phyloP scores from a whole-genome alignment of 768 basidiomycete genomes.

The Suillus paluster region DNA sequence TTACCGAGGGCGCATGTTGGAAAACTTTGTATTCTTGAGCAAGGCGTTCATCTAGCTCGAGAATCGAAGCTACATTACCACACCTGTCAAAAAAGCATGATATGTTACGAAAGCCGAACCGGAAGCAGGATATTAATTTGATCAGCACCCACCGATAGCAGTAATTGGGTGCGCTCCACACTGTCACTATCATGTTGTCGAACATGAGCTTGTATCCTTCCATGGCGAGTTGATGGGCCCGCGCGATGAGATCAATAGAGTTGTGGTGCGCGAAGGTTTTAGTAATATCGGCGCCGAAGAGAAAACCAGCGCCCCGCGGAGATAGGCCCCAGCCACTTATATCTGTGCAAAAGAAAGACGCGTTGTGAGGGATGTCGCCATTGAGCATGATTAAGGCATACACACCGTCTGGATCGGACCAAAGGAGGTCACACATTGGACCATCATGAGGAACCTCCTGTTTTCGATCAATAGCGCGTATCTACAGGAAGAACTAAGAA shows the following conservation, averaged over 20 bases:
- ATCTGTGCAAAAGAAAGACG: slow-evolving; percentile 50
- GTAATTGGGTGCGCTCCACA: slow-evolving; percentile 98
- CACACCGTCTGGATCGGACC: slow-evolving; percentile 98
- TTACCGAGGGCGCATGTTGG: slow-evolving; percentile 82
- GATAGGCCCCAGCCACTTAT: slow-evolving; percentile 96
- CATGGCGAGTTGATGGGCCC: slow-evolving; percentile 98
- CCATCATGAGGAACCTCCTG: slow-evolving; percentile 99
- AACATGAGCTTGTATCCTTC: slow-evolving; percentile 99
- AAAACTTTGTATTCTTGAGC: slow-evolving; percentile 97
- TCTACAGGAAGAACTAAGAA: slow-evolving; percentile 48
- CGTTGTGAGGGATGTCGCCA: slow-evolving; percentile 16
- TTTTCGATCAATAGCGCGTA: slow-evolving; percentile 92
- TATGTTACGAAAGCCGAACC: slow-evolving; percentile 18
- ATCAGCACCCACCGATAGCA: slow-evolving; percentile 80
- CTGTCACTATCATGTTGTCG: slow-evolving; percentile 92
- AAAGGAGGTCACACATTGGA: slow-evolving; percentile 98
- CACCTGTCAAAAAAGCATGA: slow-evolving; percentile 56
- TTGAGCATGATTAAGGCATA: slow-evolving; percentile 6
- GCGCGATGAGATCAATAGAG: slow-evolving; percentile 91
- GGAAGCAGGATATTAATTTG: slow-evolving; percentile 15
- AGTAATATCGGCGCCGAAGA: slow-evolving; percentile 93
- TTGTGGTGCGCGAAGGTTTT: slow-evolving; percentile 91
- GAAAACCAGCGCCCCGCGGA: slow-evolving; percentile 95
- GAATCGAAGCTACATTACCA: slow-evolving; percentile 94
- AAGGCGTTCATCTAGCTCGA: slow-evolving; percentile 92